These are phyloP conservation scores for Tricladium varicosporioides DNA, from an alignment of 2,329 filamentous ascomycete species.

Conservation along the genomic window DNA sequence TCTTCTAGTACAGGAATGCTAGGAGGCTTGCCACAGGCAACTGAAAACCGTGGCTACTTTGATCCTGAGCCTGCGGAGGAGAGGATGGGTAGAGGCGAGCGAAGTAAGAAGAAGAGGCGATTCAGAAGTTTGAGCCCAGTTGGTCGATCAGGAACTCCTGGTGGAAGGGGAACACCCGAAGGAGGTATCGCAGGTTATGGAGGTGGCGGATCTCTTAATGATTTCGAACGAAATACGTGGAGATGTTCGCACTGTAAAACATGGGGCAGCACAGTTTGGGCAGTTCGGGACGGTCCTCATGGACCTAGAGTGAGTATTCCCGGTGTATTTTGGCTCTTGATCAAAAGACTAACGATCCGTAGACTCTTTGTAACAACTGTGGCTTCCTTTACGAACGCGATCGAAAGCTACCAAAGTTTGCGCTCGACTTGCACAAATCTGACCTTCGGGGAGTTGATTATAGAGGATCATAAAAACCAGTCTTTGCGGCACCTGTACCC, in stretches of 20 bases:
- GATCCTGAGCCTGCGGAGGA: slow-evolving; percentile 61
- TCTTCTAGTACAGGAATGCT: slow-evolving; percentile 81
- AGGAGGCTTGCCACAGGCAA: slow-evolving; percentile 65
- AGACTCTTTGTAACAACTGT: slow-evolving; percentile 89
- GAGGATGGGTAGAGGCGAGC: slow-evolving; percentile 85
- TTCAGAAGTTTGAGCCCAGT: slow-evolving; percentile 86
- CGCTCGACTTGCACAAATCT: slow-evolving; percentile 61
- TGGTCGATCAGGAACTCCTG: slow-evolving; percentile 65
- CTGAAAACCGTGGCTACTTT: slow-evolving; percentile 42
- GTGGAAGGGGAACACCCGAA: slow-evolving; percentile 77
- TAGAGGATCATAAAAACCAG: slow-evolving; percentile 23
- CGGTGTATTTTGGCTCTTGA: not conserved
- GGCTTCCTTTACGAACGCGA: slow-evolving; percentile 86
- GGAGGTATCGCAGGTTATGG: slow-evolving; percentile 68
- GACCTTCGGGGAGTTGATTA: slow-evolving; percentile 32
- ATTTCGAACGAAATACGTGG: slow-evolving; percentile 80
- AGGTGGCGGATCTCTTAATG: slow-evolving; percentile 60
- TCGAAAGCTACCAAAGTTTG: slow-evolving; percentile 76
- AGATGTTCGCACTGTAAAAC: slow-evolving; percentile 84
- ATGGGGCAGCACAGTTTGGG: slow-evolving; percentile 91
- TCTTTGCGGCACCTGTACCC: not conserved
- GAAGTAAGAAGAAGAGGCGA: slow-evolving; percentile 91
- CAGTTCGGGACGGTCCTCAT: slow-evolving; percentile 84
- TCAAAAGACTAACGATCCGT: slow-evolving; percentile 22
- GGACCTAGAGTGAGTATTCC: slow-evolving; percentile 70